Conservation (phyloP, 805 yeast species). For the Starmerella floricola region DNA sequence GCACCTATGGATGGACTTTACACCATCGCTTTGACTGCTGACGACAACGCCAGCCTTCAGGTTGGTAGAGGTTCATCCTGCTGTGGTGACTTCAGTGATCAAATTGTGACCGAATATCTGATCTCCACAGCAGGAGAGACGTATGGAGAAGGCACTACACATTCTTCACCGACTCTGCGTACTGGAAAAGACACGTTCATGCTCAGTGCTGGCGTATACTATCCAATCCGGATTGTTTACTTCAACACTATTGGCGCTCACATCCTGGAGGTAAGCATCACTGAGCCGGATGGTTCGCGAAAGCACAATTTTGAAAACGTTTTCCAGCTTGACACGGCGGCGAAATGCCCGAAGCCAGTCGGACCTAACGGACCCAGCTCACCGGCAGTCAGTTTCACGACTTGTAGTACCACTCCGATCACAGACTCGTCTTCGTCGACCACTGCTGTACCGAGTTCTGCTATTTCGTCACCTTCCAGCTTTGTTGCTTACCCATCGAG, state of each 20-base stretch:
- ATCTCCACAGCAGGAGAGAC: neutral
- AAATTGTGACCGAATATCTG: neutral
- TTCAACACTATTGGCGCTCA: conserved; percentile 1
- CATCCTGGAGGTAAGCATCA: neutral
- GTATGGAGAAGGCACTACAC: neutral
- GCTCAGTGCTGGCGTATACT: conserved; percentile 2
- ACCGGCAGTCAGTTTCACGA: too few species aligned
- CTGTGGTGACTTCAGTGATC: conserved; percentile 7
- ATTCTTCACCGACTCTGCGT: neutral
- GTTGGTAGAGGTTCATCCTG: conserved; percentile 5
- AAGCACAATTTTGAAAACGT: neutral
- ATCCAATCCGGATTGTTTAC: conserved; percentile 7
- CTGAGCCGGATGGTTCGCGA: conserved; percentile 3
- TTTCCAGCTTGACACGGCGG: too few species aligned
- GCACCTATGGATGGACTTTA: conserved; percentile 2
- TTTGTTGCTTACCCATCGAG: too few species aligned
- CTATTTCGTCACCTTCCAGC: too few species aligned
- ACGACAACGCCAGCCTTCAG: conserved; percentile 6
- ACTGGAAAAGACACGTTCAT: neutral
- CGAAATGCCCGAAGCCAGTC: too few species aligned
- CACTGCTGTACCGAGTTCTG: too few species aligned
- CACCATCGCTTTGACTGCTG: neutral
- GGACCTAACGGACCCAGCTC: too few species aligned
- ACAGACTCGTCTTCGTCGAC: too few species aligned
- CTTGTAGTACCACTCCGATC: too few species aligned